These are phyloP conservation scores for Meira nashicola DNA, from an alignment of 1,284 basidiomycete genomes.

Conservation along the genomic window DNA sequence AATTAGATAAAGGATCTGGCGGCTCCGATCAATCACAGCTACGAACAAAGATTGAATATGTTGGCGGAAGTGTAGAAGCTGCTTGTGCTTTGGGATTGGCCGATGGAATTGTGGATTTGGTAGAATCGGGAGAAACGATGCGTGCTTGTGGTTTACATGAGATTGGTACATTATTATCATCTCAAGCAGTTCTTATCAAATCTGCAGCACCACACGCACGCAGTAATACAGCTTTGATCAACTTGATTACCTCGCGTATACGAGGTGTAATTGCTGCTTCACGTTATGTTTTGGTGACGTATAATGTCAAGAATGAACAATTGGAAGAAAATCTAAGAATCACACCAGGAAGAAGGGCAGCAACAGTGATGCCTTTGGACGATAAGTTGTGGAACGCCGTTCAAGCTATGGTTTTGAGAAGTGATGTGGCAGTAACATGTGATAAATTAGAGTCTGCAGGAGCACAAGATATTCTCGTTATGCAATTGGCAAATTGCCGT, in stretches of 20 bases:
- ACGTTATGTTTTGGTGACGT: constrained; percentile 83
- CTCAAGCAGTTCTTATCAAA: constrained; percentile 90
- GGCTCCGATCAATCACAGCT: constrained; percentile 39
- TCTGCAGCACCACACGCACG: constrained; percentile 66
- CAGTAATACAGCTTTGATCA: constrained; percentile 64
- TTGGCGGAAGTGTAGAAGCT: constrained; percentile 95
- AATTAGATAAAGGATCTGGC: constrained; percentile 55
- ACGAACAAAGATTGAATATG: constrained; percentile 80
- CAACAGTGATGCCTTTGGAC: constrained; percentile 84
- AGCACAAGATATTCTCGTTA: constrained; percentile 14
- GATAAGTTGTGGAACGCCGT: constrained; percentile 81
- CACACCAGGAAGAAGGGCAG: constrained; percentile 83
- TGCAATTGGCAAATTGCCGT: constrained; percentile 13
- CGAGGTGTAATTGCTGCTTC: constrained; percentile 86
- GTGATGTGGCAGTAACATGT: constrained; percentile 79
- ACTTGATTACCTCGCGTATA: constrained; percentile 78
- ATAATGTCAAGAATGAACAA: constrained; percentile 72
- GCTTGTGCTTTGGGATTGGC: constrained; percentile 94
- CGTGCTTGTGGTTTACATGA: constrained; percentile 91
- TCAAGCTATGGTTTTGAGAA: constrained; percentile 85
- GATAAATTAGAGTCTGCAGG: constrained; percentile 7
- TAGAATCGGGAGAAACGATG: constrained; percentile 98
- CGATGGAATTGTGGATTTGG: constrained; percentile 72
- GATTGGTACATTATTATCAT: constrained; percentile 71
- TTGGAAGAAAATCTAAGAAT: constrained; percentile 66